Conservation (phyloP, 805 yeast genomes). For the Ogataea salicorniae region DNA sequence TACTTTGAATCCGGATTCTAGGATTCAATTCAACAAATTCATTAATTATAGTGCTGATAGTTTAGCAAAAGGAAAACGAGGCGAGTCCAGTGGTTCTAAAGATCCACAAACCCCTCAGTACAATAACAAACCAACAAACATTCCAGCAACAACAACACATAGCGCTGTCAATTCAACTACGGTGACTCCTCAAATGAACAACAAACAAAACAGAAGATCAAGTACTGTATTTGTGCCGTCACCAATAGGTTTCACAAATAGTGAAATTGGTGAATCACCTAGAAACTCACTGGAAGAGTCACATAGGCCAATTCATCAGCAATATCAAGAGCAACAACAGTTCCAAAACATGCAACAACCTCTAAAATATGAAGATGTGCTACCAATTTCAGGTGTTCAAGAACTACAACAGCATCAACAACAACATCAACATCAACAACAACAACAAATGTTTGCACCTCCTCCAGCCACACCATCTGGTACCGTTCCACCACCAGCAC, state of each 20-base stretch:
- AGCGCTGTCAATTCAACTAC: background rate
- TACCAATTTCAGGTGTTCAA: background rate
- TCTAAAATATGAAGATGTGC: background rate
- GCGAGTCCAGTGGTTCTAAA: background rate
- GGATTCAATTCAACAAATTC: constrained; percentile 26
- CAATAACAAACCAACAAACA: background rate
- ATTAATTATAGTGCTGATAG: constrained; percentile 23
- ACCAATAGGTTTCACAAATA: constrained; percentile 27
- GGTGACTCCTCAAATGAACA: background rate
- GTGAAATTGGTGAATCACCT: constrained; percentile 14
- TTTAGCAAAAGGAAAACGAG: constrained; percentile 7
- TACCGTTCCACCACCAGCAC: background rate
- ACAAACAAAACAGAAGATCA: constrained; percentile 2
- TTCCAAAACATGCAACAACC: background rate
- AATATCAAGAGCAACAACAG: constrained; percentile 7
- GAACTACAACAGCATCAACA: background rate
- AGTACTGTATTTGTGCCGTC: constrained; percentile 24
- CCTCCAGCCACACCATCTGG: background rate
- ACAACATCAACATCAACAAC: background rate
- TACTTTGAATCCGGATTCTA: constrained; percentile 23
- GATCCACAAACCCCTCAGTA: background rate
- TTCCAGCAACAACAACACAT: background rate
- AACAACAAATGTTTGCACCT: background rate
- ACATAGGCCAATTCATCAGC: constrained; percentile 1
- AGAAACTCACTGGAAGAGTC: constrained; percentile 1